Conservation (phyloP, 139 green algal species). For the Choricystis sp. region DNA sequence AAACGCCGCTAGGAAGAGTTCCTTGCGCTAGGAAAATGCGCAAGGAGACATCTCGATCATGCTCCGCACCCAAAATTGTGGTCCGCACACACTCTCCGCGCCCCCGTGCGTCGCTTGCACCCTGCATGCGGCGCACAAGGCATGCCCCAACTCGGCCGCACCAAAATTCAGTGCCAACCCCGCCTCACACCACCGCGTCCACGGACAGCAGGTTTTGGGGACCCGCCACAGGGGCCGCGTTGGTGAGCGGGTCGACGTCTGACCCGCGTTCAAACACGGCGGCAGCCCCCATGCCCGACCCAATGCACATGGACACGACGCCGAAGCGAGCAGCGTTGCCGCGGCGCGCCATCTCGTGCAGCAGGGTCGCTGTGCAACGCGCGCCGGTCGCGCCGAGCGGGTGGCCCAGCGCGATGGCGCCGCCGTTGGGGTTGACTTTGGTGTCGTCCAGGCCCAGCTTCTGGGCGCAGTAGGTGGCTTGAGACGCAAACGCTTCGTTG, state of each 20-base stretch:
- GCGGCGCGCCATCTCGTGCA: conserved; percentile 84
- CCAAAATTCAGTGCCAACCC: too few species aligned
- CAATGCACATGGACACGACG: conserved; percentile 98
- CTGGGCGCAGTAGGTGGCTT: conserved; percentile 70
- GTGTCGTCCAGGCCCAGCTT: conserved; percentile 72
- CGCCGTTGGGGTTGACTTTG: conserved; percentile 95
- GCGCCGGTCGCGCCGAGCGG: conserved; percentile 74
- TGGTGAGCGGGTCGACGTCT: not conserved
- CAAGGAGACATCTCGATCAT: too few species aligned
- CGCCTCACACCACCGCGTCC: conserved; percentile 4
- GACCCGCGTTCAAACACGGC: conserved; percentile 68
- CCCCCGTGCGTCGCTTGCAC: too few species aligned
- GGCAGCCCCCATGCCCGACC: conserved; percentile 81
- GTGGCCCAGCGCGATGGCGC: conserved; percentile 93
- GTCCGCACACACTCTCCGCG: too few species aligned
- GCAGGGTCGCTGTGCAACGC: conserved; percentile 71
- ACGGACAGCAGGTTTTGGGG: not conserved
- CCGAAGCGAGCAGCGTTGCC: conserved; percentile 74
- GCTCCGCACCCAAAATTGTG: too few species aligned
- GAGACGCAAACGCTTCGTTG: conserved; percentile 91
- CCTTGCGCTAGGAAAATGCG: too few species aligned
- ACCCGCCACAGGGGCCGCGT: not conserved
- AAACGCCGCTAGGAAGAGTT: too few species aligned
- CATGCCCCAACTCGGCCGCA: too few species aligned
- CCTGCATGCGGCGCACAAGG: too few species aligned